Base-by-base conservation (phyloP, 176 grass and related monocot species). In the Zoysia japonica region DNA sequence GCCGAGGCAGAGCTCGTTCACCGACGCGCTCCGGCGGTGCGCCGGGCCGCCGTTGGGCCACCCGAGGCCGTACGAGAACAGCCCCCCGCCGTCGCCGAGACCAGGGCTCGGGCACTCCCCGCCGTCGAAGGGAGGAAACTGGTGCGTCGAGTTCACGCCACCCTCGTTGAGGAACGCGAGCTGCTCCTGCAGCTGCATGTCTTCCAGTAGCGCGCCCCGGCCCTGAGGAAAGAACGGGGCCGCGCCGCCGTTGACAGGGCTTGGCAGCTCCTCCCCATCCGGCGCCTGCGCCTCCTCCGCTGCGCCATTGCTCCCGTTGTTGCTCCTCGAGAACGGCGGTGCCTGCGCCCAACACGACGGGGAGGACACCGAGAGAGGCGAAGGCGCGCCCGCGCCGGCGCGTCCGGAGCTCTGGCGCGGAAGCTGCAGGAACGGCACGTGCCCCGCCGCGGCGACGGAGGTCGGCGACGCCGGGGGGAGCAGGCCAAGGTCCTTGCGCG, bases 171-270 rank as follows among this genome's bases (percentile, higher is more conserved):
- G 79, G 79, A 97, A 93, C 20, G 91, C 85, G 4, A 97, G 87
- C 80, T 91, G 91, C 40, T 97, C 94, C 70, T 89, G 94, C 64
- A 91, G 86, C 82, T 89, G 94, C 62, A 93, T 39, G 49, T 97
- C 85, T 5, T 93, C 94, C 20, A 86, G 66, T 65, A 74, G 50
- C 74, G 11, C 40, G 65, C 55, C 81, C 48, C 39, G 65, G 45
- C 16, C 63, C 68, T 11, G 78, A 11, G 20, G 64, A 47, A 79
- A 93, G 77, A 93, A 92, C 0, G 90, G 89, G 61, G 90, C 65
- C 28, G 83, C 59, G 8, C 9, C 82, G 56, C 79, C 64, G 64
- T 78, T 85, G 37, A 66, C 52, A 14, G 89, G 84, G n/a, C 87
- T 89, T 2, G 88, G 52, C 49, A 86, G 72, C 85, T 97, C 93